Evolutionary conservation across 139 green algal genomes (phyloP).

Genomic region (Asterochloris sp.): DNA sequence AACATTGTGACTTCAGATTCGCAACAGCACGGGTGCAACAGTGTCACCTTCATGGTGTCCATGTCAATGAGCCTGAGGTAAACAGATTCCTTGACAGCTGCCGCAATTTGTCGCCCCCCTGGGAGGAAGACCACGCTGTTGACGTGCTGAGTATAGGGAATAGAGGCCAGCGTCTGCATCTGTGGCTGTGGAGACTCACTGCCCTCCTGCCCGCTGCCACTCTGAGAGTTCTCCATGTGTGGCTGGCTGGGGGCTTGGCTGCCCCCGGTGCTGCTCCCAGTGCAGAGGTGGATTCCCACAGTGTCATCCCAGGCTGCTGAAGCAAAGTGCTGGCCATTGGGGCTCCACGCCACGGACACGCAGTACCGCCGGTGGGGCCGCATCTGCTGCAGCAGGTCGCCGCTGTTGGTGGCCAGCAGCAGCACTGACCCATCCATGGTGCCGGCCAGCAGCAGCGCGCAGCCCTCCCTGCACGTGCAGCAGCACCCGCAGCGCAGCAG

Average conservation of each 20-base stretch:
- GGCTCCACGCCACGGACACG: slow-evolving; percentile 13
- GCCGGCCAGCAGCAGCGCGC: slow-evolving; percentile 26
- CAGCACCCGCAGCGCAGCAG: neutral
- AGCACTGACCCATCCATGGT: slow-evolving; percentile 53
- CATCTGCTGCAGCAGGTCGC: neutral
- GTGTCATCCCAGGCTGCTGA: slow-evolving; percentile 39
- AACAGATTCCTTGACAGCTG: too few relatives aligned
- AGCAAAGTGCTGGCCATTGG: slow-evolving; percentile 12
- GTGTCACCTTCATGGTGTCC: too few relatives aligned
- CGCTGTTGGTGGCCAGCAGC: slow-evolving; percentile 27
- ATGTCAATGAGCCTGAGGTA: too few relatives aligned
- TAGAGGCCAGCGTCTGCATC: too few relatives aligned
- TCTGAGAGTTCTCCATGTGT: too few relatives aligned
- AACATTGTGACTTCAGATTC: too few relatives aligned
- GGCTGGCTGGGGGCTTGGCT: neutral
- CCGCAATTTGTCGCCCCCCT: too few relatives aligned
- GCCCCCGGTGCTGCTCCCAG: neutral
- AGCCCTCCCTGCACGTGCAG: neutral
- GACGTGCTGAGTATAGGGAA: too few relatives aligned
- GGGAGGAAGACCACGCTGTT: too few relatives aligned
- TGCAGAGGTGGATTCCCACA: slow-evolving; percentile 23
- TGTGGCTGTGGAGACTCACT: too few relatives aligned
- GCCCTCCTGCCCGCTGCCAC: too few relatives aligned
- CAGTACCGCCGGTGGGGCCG: slow-evolving; percentile 35
- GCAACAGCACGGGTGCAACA: too few relatives aligned